Percentiles rank a stretch among this genome's conserved stretches.
Evolutionary conservation across 805 yeast species (phyloP).

Genomic region (Saccharomyces mikatae): DNA sequence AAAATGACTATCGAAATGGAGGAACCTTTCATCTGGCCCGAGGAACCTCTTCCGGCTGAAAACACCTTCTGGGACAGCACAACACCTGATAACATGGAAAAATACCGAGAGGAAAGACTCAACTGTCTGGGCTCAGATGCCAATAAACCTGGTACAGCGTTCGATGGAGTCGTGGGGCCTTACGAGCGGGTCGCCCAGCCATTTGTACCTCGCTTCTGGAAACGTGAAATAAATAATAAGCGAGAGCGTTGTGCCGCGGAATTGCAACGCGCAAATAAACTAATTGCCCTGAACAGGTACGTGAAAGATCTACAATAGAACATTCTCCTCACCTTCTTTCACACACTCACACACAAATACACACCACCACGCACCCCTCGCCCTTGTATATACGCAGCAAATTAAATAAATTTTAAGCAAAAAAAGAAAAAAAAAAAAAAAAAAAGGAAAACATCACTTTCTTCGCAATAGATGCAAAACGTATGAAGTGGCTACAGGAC

Average conservation of each 20-base stretch:
- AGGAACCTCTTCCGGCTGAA: conserved; percentile 35
- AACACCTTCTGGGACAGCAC: conserved; percentile 36
- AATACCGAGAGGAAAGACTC: conserved; percentile 42
- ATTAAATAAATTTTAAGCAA: neutral
- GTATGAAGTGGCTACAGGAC: neutral
- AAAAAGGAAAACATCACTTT: neutral
- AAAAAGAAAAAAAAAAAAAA: neutral
- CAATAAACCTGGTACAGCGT: conserved; percentile 59
- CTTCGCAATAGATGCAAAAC: neutral
- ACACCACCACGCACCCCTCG: neutral
- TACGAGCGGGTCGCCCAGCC: conserved; percentile 55
- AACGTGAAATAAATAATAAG: conserved; percentile 40
- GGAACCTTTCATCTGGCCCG: conserved; percentile 96
- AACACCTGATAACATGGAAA: conserved; percentile 39
- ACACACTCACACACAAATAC: neutral
- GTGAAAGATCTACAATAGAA: conserved; percentile 1
- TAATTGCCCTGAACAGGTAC: conserved; percentile 10
- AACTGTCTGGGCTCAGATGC: conserved; percentile 56
- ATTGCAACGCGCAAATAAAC: conserved; percentile 10
- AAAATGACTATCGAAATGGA: conserved; percentile 96
- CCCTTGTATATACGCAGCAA: conserved; percentile 1
- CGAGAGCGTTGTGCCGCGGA: conserved; percentile 26
- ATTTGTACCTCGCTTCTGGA: conserved; percentile 46
- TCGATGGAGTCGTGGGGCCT: conserved; percentile 58
- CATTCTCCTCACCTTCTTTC: neutral